Percentiles rank a stretch among this genome's conserved stretches.
phyloP scores from a whole-genome alignment of 331 rosid species.

The Cucumis variabilis region DNA sequence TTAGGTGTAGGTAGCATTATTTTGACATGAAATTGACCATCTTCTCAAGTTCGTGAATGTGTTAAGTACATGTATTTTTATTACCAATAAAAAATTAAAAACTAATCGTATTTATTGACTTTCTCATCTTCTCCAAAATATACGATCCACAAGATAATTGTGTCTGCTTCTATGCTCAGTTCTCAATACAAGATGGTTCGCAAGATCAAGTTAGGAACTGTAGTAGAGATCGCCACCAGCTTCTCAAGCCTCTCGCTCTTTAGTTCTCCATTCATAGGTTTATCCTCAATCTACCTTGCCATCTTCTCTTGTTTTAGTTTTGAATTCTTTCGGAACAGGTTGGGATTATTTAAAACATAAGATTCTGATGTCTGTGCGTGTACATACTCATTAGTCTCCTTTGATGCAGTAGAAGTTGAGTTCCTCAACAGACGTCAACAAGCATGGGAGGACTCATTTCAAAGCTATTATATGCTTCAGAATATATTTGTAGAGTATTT shows the following conservation, averaged over 20 bases:
- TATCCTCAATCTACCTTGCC: slow-evolving; percentile 90
- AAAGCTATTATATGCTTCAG: slow-evolving; percentile 81
- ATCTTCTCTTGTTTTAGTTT: slow-evolving; percentile 64
- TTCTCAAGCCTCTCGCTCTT: slow-evolving; percentile 43
- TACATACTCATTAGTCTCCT: slow-evolving; percentile 24
- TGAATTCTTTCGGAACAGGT: slow-evolving; percentile 71
- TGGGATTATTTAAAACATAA: slow-evolving; percentile 55
- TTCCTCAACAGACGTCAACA: slow-evolving; percentile 73
- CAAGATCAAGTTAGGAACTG: slow-evolving; percentile 47
- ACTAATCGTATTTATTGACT: not conserved
- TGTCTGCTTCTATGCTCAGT: slow-evolving; percentile 45
- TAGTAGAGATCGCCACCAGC: slow-evolving; percentile 34
- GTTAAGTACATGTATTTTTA: not conserved
- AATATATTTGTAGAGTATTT: slow-evolving; percentile 74
- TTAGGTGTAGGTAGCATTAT: not conserved
- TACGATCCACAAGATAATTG: slow-evolving; percentile 54
- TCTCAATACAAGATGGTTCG: slow-evolving; percentile 41
- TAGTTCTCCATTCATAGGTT: slow-evolving; percentile 81
- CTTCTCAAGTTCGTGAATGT: slow-evolving; percentile 18
- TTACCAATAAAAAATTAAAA: not conserved
- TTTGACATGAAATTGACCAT: not conserved
- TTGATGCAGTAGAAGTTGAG: slow-evolving; percentile 67
- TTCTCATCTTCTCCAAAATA: slow-evolving; percentile 31
- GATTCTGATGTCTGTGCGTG: slow-evolving; percentile 11
- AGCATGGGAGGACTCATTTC: slow-evolving; percentile 91